These are phyloP conservation scores for Pelargonium nanum DNA, from an alignment of 345 rosid species.

Conservation along the genomic window DNA sequence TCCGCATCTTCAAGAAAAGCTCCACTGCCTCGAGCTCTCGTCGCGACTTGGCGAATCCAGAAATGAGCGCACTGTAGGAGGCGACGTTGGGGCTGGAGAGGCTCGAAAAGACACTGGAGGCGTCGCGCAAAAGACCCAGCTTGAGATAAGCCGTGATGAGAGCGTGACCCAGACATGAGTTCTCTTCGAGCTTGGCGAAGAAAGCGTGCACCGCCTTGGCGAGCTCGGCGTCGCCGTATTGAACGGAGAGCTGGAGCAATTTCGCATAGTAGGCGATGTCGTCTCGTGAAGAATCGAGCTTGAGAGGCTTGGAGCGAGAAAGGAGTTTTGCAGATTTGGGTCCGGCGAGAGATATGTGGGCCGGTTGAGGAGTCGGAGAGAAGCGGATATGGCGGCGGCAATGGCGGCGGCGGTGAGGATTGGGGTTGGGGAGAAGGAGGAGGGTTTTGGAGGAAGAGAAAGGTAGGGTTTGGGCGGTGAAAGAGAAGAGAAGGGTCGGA, in stretches of 20 bases:
- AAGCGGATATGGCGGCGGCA: slow-evolving; percentile 10
- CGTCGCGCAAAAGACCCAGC: slow-evolving; percentile 42
- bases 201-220: slow-evolving; percentile 56
- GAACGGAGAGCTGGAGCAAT: slow-evolving; percentile 45
- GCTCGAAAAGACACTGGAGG: slow-evolving; percentile 35
- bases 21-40: slow-evolving; percentile 39
- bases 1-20: slow-evolving; percentile 53
- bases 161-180: slow-evolving; percentile 36
- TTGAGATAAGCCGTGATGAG: slow-evolving; percentile 54
- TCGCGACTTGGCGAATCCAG: slow-evolving; percentile 43
- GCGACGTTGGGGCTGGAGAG: slow-evolving; percentile 53
- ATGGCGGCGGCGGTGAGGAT: slow-evolving; percentile 15
- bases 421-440: slow-evolving; percentile 12
- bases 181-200: slow-evolving; percentile 37
- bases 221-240: slow-evolving; percentile 32
- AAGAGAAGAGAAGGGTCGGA: slow-evolving; percentile 8
- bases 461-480: slow-evolving; percentile 11
- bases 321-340: slow-evolving; percentile 15
- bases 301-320: slow-evolving; percentile 8
- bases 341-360: neutral
- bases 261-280: slow-evolving; percentile 16
- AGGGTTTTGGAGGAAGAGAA: slow-evolving; percentile 7
- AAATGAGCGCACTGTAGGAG: slow-evolving; percentile 56
- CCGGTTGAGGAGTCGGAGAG: slow-evolving; percentile 8
- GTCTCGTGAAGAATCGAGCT: slow-evolving; percentile 1